Evolutionary conservation across 2,329 filamentous ascomycete genomes (phyloP).

Genomic region (Hyphodiscus sp.): DNA sequence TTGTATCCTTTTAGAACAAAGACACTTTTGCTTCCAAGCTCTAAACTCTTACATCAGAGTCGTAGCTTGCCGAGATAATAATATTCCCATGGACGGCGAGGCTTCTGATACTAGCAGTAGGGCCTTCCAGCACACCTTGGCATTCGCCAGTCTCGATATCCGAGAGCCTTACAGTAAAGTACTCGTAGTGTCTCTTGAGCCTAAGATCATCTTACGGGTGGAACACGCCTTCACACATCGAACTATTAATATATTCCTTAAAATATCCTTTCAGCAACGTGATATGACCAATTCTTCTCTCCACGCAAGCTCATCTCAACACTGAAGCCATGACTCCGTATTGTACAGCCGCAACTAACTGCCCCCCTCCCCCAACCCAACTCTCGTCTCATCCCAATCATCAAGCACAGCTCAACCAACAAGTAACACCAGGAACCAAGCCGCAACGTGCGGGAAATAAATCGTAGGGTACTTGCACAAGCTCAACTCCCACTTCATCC

Average conservation of each 20-base stretch:
- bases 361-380: too few relatives aligned
- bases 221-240: neutral
- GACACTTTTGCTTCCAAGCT: neutral
- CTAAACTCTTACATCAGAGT: constrained; percentile 58
- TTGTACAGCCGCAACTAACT: too few relatives aligned
- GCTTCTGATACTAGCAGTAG: constrained; percentile 1
- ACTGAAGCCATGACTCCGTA: too few relatives aligned
- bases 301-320: too few relatives aligned
- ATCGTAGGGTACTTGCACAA: neutral
- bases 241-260: neutral
- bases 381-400: too few relatives aligned
- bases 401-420: too few relatives aligned
- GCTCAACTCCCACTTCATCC: neutral
- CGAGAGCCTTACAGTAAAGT: constrained; percentile 6
- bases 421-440: too few relatives aligned
- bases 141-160: constrained; percentile 5
- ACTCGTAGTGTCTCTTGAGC: constrained; percentile 5
- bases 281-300: too few relatives aligned
- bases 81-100: constrained; percentile 47
- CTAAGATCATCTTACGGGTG: constrained; percentile 1
- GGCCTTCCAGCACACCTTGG: constrained; percentile 2
- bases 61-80: constrained; percentile 90
- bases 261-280: too few relatives aligned
- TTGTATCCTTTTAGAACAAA: neutral
- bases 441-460: neutral